A percentile compares a stretch with the other conserved stretches of the same genome.
These are phyloP conservation scores for Saturnispora hagleri DNA, from an alignment of 805 yeast species.

Conservation along the genomic window DNA sequence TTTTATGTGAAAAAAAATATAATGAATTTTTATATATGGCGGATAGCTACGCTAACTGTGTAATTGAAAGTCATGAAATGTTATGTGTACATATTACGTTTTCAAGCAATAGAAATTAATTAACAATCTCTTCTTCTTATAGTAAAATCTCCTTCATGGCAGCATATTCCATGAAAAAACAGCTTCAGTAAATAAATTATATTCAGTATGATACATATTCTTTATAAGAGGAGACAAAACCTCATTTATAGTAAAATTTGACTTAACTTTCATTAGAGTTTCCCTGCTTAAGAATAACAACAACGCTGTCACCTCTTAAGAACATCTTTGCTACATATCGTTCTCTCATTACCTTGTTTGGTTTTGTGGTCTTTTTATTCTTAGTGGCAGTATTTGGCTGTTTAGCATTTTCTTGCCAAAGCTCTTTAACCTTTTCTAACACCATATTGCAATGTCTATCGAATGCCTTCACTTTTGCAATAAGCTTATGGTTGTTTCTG, in stretches of 20 bases:
- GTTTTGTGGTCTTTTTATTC: slow-evolving; percentile 1
- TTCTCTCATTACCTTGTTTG: slow-evolving; percentile 36
- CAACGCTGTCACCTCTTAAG: slow-evolving; percentile 91
- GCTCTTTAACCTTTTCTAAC: slow-evolving; percentile 83
- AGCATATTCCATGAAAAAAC: neutral
- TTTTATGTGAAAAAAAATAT: neutral
- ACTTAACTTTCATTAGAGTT: neutral
- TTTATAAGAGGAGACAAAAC: neutral
- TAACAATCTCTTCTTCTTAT: neutral
- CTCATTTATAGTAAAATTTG: neutral
- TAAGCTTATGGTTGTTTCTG: slow-evolving; percentile 85
- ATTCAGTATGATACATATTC: neutral
- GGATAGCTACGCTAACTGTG: no score
- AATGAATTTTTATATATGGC: neutral
- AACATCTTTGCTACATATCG: slow-evolving; percentile 85
- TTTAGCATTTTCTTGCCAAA: slow-evolving; percentile 32
- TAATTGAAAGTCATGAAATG: no score
- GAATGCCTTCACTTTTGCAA: slow-evolving; percentile 87
- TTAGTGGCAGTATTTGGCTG: slow-evolving; percentile 24
- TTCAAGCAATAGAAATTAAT: neutral
- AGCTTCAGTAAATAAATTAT: neutral
- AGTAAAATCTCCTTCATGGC: no score
- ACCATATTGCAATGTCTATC: slow-evolving; percentile 95
- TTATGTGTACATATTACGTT: no score
- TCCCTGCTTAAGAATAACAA: slow-evolving; percentile 48